Conservation (phyloP, 1,284 basidiomycete genomes). For the Uromyces viciae-fabae region DNA sequence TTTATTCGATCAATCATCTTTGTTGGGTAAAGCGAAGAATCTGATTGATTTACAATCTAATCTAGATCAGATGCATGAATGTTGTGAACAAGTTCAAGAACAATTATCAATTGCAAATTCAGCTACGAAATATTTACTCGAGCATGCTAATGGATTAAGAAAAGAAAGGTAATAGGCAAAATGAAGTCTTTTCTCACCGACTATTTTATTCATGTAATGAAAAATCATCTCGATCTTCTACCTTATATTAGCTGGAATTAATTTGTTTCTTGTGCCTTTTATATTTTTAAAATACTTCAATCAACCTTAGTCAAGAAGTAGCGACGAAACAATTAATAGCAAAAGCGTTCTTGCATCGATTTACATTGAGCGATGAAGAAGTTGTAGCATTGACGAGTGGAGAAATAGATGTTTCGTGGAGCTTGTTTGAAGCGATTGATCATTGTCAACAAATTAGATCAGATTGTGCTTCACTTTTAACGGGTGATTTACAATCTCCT, state of each 20-base stretch:
- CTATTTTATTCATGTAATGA: background rate
- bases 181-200: background rate
- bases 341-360: conserved; percentile 72
- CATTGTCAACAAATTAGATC: conserved; percentile 74
- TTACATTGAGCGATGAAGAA: conserved; percentile 75
- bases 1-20: background rate
- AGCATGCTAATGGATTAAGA: conserved; percentile 75
- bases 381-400: conserved; percentile 69
- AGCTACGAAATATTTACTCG: conserved; percentile 75
- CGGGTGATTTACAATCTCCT: conserved; percentile 62
- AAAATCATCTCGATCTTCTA: too few species aligned
- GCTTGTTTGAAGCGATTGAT: conserved; percentile 80
- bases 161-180: conserved; percentile 66
- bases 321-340: conserved; percentile 67
- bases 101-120: conserved; percentile 72
- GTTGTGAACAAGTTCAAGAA: conserved; percentile 74
- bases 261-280: too few species aligned
- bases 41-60: conserved; percentile 64
- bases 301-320: conserved; percentile 59
- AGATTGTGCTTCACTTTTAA: conserved; percentile 80
- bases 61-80: conserved; percentile 65
- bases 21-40: conserved; percentile 57
- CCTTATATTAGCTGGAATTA: too few species aligned
- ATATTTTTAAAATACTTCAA: conserved; percentile 55
- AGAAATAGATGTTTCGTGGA: conserved; percentile 68